phyloP scores from a whole-genome alignment of 495 filamentous ascomycete genomes.

The Aspergillus ellipticus region DNA sequence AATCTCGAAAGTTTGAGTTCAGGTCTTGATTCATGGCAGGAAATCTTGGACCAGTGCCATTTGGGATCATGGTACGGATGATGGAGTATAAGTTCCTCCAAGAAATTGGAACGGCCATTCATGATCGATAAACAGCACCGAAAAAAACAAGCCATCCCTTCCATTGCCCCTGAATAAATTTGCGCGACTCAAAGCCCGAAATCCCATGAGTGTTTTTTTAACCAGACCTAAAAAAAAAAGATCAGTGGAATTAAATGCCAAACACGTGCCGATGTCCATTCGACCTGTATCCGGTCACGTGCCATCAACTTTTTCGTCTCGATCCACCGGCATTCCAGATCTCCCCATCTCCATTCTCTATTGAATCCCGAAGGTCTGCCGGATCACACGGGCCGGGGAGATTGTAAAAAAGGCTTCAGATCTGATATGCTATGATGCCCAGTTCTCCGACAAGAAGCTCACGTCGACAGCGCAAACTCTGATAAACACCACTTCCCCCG shows the following conservation, averaged over 20 bases:
- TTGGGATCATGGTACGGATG: no score
- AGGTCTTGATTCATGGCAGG: no score
- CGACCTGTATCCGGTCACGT: constrained; percentile 4
- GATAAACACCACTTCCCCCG: not conserved
- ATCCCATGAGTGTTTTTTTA: no score
- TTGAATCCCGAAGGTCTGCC: not conserved
- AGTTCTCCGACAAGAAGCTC: not conserved
- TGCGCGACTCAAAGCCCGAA: no score
- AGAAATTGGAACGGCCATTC: no score
- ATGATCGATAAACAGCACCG: no score
- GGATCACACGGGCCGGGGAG: not conserved
- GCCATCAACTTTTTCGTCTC: constrained; percentile 7
- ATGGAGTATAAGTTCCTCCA: no score
- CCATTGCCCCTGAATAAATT: no score
- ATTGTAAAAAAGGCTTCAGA: not conserved
- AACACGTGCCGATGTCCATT: not conserved
- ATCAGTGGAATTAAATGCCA: not conserved
- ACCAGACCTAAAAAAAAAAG: no score
- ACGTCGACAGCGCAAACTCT: not conserved
- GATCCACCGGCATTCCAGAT: constrained; percentile 2
- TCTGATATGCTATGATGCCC: not conserved
- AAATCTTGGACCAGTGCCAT: no score
- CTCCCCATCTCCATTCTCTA: not conserved
- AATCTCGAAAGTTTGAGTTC: not conserved
- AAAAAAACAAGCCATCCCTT: not conserved